Conservation (phyloP, 257 asterid genomes). For the Craterostigma plantagineum region DNA sequence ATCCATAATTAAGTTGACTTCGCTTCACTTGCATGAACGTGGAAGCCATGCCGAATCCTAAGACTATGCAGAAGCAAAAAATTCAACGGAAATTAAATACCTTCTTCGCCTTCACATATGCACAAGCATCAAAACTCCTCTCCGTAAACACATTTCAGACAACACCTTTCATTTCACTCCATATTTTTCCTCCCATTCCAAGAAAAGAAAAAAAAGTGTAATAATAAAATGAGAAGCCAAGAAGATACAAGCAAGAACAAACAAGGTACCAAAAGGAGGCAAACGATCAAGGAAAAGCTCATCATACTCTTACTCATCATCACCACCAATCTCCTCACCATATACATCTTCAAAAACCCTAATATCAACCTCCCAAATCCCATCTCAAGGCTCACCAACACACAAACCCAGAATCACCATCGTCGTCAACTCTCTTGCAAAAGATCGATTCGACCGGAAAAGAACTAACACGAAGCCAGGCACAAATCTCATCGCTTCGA, state of each 20-base stretch:
- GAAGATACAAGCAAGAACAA: slow-evolving; percentile 3
- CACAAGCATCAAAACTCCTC: too few relatives aligned
- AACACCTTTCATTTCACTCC: too few relatives aligned
- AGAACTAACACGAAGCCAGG: slow-evolving; percentile 15
- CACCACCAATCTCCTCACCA: slow-evolving; percentile 25
- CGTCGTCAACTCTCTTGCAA: slow-evolving; percentile 12
- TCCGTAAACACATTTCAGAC: too few relatives aligned
- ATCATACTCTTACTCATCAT: slow-evolving; percentile 12
- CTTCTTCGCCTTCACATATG: too few relatives aligned
- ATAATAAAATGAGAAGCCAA: too few relatives aligned
- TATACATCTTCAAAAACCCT: slow-evolving; percentile 24
- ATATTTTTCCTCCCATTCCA: too few relatives aligned
- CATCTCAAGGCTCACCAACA: slow-evolving; percentile 8
- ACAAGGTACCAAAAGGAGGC: slow-evolving; percentile 6
- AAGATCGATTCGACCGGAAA: slow-evolving; percentile 18
- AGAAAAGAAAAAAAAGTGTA: too few relatives aligned
- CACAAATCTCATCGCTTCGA: slow-evolving; percentile 11
- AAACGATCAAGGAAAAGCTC: slow-evolving; percentile 19
- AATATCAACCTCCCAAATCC: slow-evolving; percentile 7
- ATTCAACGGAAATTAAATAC: too few relatives aligned
- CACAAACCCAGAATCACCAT: slow-evolving; percentile 9
- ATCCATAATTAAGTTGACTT: too few relatives aligned
- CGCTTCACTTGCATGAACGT: slow-evolving; percentile 3
- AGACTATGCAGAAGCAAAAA: too few relatives aligned
- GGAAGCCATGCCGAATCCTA: too few relatives aligned